phyloP scores from a whole-genome alignment of 768 basidiomycete genomes.

The Psilocybe cyanescens region DNA sequence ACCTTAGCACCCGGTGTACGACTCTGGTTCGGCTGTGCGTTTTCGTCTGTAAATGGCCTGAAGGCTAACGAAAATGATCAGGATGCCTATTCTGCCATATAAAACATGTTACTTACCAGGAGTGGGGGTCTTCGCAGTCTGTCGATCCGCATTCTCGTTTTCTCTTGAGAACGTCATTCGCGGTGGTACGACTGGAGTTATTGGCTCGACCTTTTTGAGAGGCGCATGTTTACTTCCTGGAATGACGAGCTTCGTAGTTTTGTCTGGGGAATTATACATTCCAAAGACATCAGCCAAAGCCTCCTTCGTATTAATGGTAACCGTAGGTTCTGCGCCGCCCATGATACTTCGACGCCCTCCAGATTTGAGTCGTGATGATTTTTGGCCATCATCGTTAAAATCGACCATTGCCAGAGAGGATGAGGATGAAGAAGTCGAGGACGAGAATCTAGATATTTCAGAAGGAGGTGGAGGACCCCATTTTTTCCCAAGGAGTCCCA shows the following conservation, averaged over 20 bases:
- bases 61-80: constrained; percentile 45
- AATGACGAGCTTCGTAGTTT: constrained; percentile 56
- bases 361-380: constrained; percentile 43
- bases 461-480: constrained; percentile 71
- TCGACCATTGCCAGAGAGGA: constrained; percentile 47
- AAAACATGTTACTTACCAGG: constrained; percentile 27
- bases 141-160: constrained; percentile 45
- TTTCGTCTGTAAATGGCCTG: constrained; percentile 73
- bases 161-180: constrained; percentile 34
- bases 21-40: constrained; percentile 38
- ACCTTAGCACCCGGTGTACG: constrained; percentile 54
- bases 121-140: constrained; percentile 42
- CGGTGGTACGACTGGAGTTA: constrained; percentile 46
- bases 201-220: constrained; percentile 66
- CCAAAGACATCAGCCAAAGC: constrained; percentile 93
- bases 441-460: constrained; percentile 35
- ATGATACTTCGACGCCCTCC: constrained; percentile 49
- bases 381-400: constrained; percentile 64
- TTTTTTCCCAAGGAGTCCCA: constrained; percentile 84
- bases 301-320: constrained; percentile 97
- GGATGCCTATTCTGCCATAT: constrained; percentile 12
- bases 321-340: constrained; percentile 70
- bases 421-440: constrained; percentile 40
- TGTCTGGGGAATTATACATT: constrained; percentile 94
- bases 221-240: constrained; percentile 78